A percentile compares a stretch with the other conserved stretches of the same genome.
Evolutionary conservation across 1,284 basidiomycete species (phyloP).

Genomic region (Rhodotorula sp.): DNA sequence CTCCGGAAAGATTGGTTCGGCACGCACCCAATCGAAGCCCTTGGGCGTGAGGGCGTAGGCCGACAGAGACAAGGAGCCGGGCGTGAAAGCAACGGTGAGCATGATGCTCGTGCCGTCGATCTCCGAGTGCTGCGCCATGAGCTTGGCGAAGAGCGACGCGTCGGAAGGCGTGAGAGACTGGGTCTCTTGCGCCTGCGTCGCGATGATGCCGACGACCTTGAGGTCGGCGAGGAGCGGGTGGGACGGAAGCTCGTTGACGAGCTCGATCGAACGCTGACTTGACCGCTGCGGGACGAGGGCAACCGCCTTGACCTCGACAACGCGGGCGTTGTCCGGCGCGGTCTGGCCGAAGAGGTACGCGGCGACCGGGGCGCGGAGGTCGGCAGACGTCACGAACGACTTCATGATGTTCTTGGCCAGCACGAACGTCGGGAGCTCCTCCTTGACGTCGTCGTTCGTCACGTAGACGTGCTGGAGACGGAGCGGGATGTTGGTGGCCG

Average conservation of each 20-base stretch:
- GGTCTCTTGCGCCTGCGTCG: conserved; percentile 53
- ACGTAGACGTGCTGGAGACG: conserved; percentile 98
- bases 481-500: conserved; percentile 88
- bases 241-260: conserved; percentile 65
- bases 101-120: conserved; percentile 94
- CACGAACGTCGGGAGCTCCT: conserved; percentile 94
- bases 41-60: conserved; percentile 79
- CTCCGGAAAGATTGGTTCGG: too few species aligned
- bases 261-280: conserved; percentile 78
- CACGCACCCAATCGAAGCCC: conserved; percentile 83
- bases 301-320: conserved; percentile 97
- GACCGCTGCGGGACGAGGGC: conserved; percentile 96
- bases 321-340: conserved; percentile 94
- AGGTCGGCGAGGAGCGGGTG: conserved; percentile 54
- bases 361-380: conserved; percentile 93
- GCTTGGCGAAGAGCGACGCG: conserved; percentile 90
- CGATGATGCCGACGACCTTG: conserved; percentile 55
- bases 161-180: conserved; percentile 78
- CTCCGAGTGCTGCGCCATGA: conserved; percentile 94
- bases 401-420: conserved; percentile 96
- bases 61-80: conserved; percentile 92
- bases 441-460: conserved; percentile 97
- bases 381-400: conserved; percentile 89
- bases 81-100: conserved; percentile 93
- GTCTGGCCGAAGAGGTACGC: conserved; percentile 90